Evolutionary conservation across 2,329 filamentous ascomycete species (phyloP), one percentile per base, ranked within the genome.

Genomic region (Bipolaris oryzae): DNA sequence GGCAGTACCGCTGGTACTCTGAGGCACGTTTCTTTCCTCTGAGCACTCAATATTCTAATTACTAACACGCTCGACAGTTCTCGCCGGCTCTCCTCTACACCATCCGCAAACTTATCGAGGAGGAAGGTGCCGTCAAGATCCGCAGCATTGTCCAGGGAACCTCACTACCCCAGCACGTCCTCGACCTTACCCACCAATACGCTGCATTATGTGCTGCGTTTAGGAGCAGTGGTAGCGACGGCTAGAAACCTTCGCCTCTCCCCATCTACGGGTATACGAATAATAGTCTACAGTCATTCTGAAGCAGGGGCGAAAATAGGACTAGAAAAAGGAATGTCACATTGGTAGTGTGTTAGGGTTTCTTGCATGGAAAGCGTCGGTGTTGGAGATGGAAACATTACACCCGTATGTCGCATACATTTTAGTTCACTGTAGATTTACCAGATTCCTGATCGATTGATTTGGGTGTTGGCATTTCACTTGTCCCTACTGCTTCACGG

Each of bases 1-100:
- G 95, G 95, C 95, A 99, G 79, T 99, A 97, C 79, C 85, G 95
- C 66, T 99, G 95, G 95, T 99, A 99, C 80, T 97, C 93, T 54
- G 95, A 99, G 85, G 87, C 89, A 66, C 20, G 65, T 61, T 20
- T 15, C 23, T 21, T 21, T 43, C 16, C 16, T 31, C 5, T 18
- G 15, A 23, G 1, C 16, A 7, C 15, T n/a, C 28, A 13, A 1
- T 1, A 21, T 23, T 1, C 0, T 5, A 15, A 20, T 42, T 44
- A 28, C 61, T 61, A 53, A 63, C 45, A 18, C 7, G 15, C 13
- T 9, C 3, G 1, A 25, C 58, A 89, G 86, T 99, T 99, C 79
- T 97, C 93, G 16, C 95, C 95, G 0, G 88, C 93, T 63, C 84
- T 99, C 41, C 85, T 99, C 51, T 91, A 88, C 76, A 89, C 91